These are phyloP conservation scores for Candida arabinofermentans DNA, from an alignment of 805 yeast genomes.

Conservation along the genomic window DNA sequence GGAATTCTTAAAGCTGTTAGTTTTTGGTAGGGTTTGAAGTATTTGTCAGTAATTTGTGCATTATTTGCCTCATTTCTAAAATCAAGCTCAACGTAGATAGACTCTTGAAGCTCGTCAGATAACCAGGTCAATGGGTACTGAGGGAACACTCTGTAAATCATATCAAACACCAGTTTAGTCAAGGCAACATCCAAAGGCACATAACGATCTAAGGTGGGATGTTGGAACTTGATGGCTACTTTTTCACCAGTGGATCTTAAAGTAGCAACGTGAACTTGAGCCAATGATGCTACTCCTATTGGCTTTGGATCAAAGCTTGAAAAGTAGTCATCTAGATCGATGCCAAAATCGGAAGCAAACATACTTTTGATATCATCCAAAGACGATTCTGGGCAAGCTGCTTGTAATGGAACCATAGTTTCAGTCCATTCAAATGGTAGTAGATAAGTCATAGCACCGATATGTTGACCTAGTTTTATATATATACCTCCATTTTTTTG, in stretches of 20 bases:
- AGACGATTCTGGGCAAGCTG: constrained; percentile 80
- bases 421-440: constrained; percentile 93
- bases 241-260: constrained; percentile 49
- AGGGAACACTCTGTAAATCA: constrained; percentile 79
- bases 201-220: constrained; percentile 79
- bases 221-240: constrained; percentile 95
- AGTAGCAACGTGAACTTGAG: constrained; percentile 87
- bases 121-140: constrained; percentile 93
- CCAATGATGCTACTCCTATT: constrained; percentile 92
- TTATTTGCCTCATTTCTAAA: constrained; percentile 84
- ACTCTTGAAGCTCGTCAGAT: constrained; percentile 85
- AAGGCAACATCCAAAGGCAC: constrained; percentile 86
- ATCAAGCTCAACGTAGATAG: constrained; percentile 88
- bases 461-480: constrained; percentile 92
- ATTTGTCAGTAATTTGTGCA: constrained; percentile 63
- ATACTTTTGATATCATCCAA: constrained; percentile 62
- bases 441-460: constrained; percentile 86
- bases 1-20: constrained; percentile 83
- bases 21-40: constrained; percentile 52
- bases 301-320: constrained; percentile 65
- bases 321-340: constrained; percentile 58
- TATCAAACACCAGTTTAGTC: constrained; percentile 69
- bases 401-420: constrained; percentile 90
- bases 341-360: constrained; percentile 66
- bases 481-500: constrained; percentile 88